These are phyloP conservation scores for Populus deltoides DNA, from an alignment of 345 rosid species.

Conservation along the genomic window DNA sequence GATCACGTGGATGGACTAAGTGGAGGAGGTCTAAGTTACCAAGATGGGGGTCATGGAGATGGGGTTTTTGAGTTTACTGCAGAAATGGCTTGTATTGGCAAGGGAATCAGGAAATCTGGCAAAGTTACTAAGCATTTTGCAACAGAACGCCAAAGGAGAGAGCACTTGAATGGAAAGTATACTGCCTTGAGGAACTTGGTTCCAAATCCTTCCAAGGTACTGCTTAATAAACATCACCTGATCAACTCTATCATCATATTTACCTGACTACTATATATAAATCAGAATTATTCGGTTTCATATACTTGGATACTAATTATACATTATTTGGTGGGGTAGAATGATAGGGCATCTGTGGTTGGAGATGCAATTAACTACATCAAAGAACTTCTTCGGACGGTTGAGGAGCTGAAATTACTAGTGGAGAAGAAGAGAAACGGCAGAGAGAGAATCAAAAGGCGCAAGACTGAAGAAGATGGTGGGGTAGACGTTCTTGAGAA, in stretches of 20 bases:
- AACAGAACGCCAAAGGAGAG: conserved; percentile 67
- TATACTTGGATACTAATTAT: neutral
- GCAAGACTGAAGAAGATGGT: conserved; percentile 38
- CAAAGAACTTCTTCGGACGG: conserved; percentile 63
- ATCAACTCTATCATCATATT: neutral
- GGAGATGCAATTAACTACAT: conserved; percentile 79
- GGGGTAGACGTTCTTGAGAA: conserved; percentile 40
- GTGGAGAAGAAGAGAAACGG: conserved; percentile 72
- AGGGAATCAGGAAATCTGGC: conserved; percentile 38
- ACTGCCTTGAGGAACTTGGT: conserved; percentile 53
- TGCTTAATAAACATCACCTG: neutral
- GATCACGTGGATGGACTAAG: conserved; percentile 5
- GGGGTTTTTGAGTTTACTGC: conserved; percentile 49
- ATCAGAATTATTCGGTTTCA: neutral
- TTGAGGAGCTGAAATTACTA: conserved; percentile 69
- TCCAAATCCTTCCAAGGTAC: conserved; percentile 75
- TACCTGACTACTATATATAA: neutral
- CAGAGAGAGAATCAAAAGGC: conserved; percentile 47
- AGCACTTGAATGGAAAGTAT: conserved; percentile 56
- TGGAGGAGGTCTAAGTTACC: conserved; percentile 16
- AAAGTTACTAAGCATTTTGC: conserved; percentile 56
- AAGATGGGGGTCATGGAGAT: conserved; percentile 33
- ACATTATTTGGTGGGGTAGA: conserved; percentile 29
- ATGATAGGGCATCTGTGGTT: conserved; percentile 78
- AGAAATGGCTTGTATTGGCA: conserved; percentile 43